phyloP scores from a whole-genome alignment of 306 rosid species.

The Cercis canadensis region DNA sequence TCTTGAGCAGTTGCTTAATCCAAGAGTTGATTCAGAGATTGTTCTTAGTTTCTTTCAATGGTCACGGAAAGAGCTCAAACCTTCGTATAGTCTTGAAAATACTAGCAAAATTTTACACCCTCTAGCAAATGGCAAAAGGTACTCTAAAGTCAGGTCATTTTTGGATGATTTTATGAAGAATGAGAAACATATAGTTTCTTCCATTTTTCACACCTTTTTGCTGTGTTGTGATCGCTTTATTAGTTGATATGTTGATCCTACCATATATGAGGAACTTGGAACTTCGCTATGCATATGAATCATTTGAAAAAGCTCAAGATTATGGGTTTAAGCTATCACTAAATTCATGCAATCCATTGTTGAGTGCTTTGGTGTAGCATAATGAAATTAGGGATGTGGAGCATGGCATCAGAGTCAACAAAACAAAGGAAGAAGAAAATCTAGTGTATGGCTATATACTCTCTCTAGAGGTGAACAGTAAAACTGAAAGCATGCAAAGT shows the following conservation, averaged over 20 bases:
- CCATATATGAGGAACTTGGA: constrained; percentile 43
- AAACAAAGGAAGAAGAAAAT: too few species aligned
- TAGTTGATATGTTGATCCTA: constrained; percentile 47
- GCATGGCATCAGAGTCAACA: too few species aligned
- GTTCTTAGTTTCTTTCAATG: constrained; percentile 55
- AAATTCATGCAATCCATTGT: constrained; percentile 49
- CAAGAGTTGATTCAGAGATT: constrained; percentile 42
- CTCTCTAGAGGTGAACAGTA: too few species aligned
- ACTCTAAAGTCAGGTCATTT: constrained; percentile 47
- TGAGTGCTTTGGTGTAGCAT: constrained; percentile 48
- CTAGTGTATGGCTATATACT: too few species aligned
- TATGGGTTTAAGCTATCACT: constrained; percentile 43
- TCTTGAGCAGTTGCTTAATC: constrained; percentile 42
- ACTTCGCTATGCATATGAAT: constrained; percentile 41
- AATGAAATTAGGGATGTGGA: constrained; percentile 41
- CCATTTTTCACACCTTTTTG: constrained; percentile 43
- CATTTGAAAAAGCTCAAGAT: constrained; percentile 50
- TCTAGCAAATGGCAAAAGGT: constrained; percentile 39
- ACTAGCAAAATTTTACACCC: constrained; percentile 44
- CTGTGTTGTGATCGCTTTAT: constrained; percentile 30
- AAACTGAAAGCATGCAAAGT: too few species aligned
- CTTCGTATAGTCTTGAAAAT: constrained; percentile 39
- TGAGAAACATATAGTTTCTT: constrained; percentile 36
- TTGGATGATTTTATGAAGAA: constrained; percentile 44
- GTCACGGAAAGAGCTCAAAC: constrained; percentile 46